These are phyloP conservation scores for Athelia psychrophila DNA, from an alignment of 1,284 basidiomycete species.

Conservation along the genomic window DNA sequence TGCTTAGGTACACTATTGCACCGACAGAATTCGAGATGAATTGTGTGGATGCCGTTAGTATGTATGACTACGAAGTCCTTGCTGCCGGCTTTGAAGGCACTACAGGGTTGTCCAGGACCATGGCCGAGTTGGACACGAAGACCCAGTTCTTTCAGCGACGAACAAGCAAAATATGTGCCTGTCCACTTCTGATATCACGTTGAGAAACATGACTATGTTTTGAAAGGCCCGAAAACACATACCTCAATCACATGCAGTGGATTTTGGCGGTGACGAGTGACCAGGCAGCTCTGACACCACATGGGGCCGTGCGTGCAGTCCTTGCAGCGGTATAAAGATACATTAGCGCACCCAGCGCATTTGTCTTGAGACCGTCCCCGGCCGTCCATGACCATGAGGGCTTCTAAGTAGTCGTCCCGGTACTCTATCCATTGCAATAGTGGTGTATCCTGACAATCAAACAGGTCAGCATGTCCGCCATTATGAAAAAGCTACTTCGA, in stretches of 20 bases:
- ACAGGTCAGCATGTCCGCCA: neutral
- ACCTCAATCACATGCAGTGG: slow-evolving; percentile 18
- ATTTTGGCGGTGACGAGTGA: slow-evolving; percentile 5
- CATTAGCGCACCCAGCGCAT: neutral
- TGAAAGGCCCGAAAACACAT: slow-evolving; percentile 1
- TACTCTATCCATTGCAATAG: slow-evolving; percentile 6
- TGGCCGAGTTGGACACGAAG: slow-evolving; percentile 12
- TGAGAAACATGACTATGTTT: neutral
- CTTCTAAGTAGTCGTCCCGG: slow-evolving; percentile 7
- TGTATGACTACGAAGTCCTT: neutral
- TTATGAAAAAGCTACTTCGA: neutral
- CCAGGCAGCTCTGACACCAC: slow-evolving; percentile 12
- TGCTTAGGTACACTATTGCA: slow-evolving; percentile 5
- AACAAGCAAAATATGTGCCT: slow-evolving; percentile 5
- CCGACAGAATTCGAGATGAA: slow-evolving; percentile 16
- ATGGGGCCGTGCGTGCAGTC: slow-evolving; percentile 10
- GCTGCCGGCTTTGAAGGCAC: neutral
- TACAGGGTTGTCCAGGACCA: neutral
- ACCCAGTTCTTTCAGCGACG: slow-evolving; percentile 5
- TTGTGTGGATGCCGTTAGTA: neutral
- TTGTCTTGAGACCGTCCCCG: slow-evolving; percentile 6
- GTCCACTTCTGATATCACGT: slow-evolving; percentile 8
- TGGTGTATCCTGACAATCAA: slow-evolving; percentile 7
- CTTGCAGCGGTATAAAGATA: slow-evolving; percentile 5
- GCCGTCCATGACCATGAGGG: slow-evolving; percentile 10